Evolutionary conservation across 306 rosid species (phyloP).

Genomic region (Ormosia emarginata): DNA sequence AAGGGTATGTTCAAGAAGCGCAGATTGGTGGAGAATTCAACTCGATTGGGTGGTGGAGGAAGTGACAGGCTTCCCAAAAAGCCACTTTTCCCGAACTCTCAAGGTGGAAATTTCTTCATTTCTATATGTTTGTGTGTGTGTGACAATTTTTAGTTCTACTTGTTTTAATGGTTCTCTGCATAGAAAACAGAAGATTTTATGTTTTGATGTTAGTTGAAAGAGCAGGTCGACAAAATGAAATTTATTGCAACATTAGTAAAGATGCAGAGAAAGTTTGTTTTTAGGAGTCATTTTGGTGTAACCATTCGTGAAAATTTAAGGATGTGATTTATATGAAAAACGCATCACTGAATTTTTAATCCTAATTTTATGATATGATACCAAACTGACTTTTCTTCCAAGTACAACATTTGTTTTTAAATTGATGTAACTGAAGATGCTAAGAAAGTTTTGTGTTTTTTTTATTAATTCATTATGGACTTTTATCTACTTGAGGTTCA

Average conservation of each 20-base stretch:
- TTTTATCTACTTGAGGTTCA: constrained; percentile 4
- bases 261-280: neutral
- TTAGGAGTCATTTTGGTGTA: neutral
- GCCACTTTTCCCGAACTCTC: constrained; percentile 31
- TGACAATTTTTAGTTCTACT: neutral
- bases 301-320: neutral
- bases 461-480: neutral
- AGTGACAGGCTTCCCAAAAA: constrained; percentile 17
- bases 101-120: constrained; percentile 36
- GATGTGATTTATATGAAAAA: neutral
- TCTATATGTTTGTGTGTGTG: neutral
- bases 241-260: neutral
- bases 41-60: neutral
- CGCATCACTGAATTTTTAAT: neutral
- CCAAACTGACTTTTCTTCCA: neutral
- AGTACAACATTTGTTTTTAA: neutral
- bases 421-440: neutral
- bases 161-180: neutral
- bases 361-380: neutral
- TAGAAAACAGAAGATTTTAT: neutral
- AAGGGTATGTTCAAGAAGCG: constrained; percentile 45
- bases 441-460: neutral
- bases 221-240: neutral
- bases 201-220: neutral
- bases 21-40: constrained; percentile 24